Evolutionary conservation across 177 flowering plant genomes (phyloP).

Genomic region (Tripterygium wilfordii): DNA sequence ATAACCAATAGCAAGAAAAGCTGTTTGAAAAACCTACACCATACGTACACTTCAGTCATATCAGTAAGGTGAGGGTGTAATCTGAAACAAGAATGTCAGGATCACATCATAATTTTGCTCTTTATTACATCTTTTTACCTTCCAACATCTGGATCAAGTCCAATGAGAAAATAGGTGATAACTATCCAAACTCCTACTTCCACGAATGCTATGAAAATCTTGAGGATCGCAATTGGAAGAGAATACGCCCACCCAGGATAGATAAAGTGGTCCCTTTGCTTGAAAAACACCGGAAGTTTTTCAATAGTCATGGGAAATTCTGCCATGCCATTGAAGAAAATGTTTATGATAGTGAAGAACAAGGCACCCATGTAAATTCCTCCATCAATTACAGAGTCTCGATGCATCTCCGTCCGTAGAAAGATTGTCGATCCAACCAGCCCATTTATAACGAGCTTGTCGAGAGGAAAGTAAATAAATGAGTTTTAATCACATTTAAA

Average conservation of each 20-base stretch:
- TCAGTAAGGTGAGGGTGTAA: too few relatives aligned
- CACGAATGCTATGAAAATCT: slow-evolving; percentile 19
- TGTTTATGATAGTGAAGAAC: slow-evolving; percentile 15
- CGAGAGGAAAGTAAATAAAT: neutral
- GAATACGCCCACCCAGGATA: slow-evolving; percentile 39
- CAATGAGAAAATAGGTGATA: slow-evolving; percentile 26
- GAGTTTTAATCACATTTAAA: too few relatives aligned
- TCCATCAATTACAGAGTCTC: slow-evolving; percentile 19
- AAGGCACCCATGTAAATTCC: slow-evolving; percentile 27
- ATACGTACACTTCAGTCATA: too few relatives aligned
- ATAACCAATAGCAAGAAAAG: slow-evolving; percentile 32
- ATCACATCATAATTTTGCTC: too few relatives aligned
- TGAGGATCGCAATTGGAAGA: slow-evolving; percentile 24
- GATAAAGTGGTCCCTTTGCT: slow-evolving; percentile 37
- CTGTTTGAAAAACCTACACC: slow-evolving; percentile 60
- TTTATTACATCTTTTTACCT: too few relatives aligned
- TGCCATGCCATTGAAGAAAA: slow-evolving; percentile 31
- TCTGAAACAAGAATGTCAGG: too few relatives aligned
- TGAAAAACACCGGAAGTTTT: slow-evolving; percentile 43
- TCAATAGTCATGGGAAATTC: slow-evolving; percentile 32
- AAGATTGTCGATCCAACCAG: slow-evolving; percentile 23
- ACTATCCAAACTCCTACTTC: slow-evolving; percentile 23
- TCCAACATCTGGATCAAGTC: slow-evolving; percentile 22
- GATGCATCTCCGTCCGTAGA: slow-evolving; percentile 24
- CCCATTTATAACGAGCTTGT: slow-evolving; percentile 23